These are phyloP conservation scores for Orbilia ellipsospora DNA, from an alignment of 2,329 filamentous ascomycete genomes.

Conservation along the genomic window DNA sequence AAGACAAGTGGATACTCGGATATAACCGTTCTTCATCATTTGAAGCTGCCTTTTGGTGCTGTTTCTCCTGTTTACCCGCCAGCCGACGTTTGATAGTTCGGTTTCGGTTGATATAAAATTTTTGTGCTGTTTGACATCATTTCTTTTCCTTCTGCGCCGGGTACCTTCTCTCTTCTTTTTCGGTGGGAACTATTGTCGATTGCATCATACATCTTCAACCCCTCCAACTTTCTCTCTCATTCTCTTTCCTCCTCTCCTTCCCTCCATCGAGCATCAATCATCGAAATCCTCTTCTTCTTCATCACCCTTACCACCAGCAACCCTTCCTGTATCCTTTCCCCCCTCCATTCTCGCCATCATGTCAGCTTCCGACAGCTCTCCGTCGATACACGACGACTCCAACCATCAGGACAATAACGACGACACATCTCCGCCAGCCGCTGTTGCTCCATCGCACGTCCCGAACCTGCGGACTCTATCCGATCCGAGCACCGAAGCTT, in stretches of 20 bases:
- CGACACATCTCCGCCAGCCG: slow-evolving; percentile 9
- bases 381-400: slow-evolving; percentile 33
- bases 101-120: slow-evolving; percentile 2
- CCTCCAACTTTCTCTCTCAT: slow-evolving; percentile 2
- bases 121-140: slow-evolving; percentile 52
- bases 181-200: slow-evolving; percentile 2
- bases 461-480: slow-evolving; percentile 37
- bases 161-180: no score
- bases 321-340: slow-evolving; percentile 1
- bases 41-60: slow-evolving; percentile 7
- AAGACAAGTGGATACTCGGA: no score
- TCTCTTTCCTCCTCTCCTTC: neutral
- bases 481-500: slow-evolving; percentile 26
- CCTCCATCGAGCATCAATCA: neutral
- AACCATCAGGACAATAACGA: slow-evolving; percentile 7
- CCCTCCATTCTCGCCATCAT: slow-evolving; percentile 12
- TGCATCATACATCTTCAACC: slow-evolving; percentile 40
- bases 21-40: neutral
- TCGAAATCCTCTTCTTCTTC: neutral
- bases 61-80: slow-evolving; percentile 4
- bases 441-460: slow-evolving; percentile 15
- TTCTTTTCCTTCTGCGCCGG: neutral
- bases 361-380: slow-evolving; percentile 25
- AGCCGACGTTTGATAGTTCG: slow-evolving; percentile 22
- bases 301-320: neutral